Evolutionary conservation across 1,139 yeast species (phyloP), one percentile per base, ranked within the genome.

Genomic region (Yamadazyma conglobata): DNA sequence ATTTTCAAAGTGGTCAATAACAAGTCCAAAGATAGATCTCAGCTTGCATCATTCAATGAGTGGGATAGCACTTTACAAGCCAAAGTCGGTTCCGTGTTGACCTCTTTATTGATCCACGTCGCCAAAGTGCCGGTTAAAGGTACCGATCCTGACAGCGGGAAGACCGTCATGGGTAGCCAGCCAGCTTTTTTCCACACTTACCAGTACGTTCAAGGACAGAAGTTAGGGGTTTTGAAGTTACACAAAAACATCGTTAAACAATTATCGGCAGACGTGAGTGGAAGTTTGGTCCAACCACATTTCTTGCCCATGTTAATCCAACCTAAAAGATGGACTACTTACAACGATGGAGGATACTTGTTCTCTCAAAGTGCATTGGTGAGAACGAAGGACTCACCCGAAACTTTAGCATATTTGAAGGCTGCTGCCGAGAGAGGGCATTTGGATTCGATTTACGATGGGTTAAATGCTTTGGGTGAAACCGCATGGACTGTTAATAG

Each of bases 401-500:
- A 91, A 56, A 96, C 93, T 38, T 56, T 73, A 15, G 96, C 96
- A 0, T 91, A 91, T 50, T 66, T 91, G 31, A 79, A 77, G 46
- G 93, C 94, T 0, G 96, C 96, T 1, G 76, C 88, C 6, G 80
- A 77, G 20, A 70, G 80, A 31, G 77, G 79, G 6, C 77, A 76
- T 30, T 62, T 91, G 40, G 74, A 74, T 25, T 60, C 66, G 14
- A 82, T 91, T 11, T 84, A 80, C 48, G 74, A 77, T 32, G 98
- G 96, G 3, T 67, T 93, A 34, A 89, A 89, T 51, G 95, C 86
- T 7, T 63, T 93, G 34, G 97, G 98, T 9, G 61, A 71, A 24
- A 86, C 97, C 1, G 73, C 96, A 0, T 91, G 99, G 99, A 84
- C 96, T 0, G 81, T 91, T 24, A 91, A 91, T 54, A 73, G 77